phyloP scores from a whole-genome alignment of 306 rosid genomes.

The Cajanus cajan region DNA sequence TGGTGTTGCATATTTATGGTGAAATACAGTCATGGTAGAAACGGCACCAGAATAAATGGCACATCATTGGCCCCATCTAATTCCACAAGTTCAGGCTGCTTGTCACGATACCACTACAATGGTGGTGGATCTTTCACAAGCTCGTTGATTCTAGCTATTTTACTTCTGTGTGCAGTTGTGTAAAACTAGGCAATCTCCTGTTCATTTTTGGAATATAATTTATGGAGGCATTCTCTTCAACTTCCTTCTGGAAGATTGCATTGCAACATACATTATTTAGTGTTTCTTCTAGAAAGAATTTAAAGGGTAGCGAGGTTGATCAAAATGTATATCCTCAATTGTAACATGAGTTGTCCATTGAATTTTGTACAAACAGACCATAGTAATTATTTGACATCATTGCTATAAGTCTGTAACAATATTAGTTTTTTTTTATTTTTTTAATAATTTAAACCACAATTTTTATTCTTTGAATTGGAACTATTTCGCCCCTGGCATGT shows the following conservation, averaged over 20 bases:
- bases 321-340: slow-evolving; percentile 42
- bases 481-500: not conserved
- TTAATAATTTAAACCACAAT: not conserved
- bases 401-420: slow-evolving; percentile 39
- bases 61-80: slow-evolving; percentile 74
- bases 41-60: slow-evolving; percentile 53
- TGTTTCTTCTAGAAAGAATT: slow-evolving; percentile 44
- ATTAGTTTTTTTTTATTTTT: not conserved
- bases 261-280: slow-evolving; percentile 60
- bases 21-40: slow-evolving; percentile 55
- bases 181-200: slow-evolving; percentile 32
- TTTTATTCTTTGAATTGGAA: slow-evolving; percentile 44
- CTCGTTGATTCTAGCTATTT: slow-evolving; percentile 43
- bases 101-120: slow-evolving; percentile 38
- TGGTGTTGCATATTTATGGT: slow-evolving; percentile 27
- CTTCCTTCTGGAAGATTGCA: slow-evolving; percentile 36
- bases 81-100: slow-evolving; percentile 60
- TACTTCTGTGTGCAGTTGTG: slow-evolving; percentile 49
- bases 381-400: slow-evolving; percentile 36
- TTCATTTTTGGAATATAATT: slow-evolving; percentile 30
- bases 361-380: slow-evolving; percentile 52
- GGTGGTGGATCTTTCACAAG: slow-evolving; percentile 49
- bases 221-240: slow-evolving; percentile 27
- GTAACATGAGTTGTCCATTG: slow-evolving; percentile 34
- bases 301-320: slow-evolving; percentile 40